Conservation (phyloP, 306 rosid genomes). For the Sicyos edulis region DNA sequence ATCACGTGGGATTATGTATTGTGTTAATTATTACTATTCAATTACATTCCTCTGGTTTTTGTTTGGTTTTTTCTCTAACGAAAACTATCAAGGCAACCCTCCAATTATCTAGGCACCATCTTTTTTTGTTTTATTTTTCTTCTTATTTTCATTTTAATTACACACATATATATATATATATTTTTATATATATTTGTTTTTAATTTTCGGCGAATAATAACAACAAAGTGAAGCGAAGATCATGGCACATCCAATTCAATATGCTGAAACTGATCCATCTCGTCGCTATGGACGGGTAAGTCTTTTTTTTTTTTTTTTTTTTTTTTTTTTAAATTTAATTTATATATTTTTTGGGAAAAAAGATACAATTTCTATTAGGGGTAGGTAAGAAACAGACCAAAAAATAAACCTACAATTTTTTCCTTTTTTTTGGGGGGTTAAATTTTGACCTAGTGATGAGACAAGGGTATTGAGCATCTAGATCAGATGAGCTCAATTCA, state of each 20-base stretch:
- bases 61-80: constrained; percentile 52
- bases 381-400: no score
- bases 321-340: no score
- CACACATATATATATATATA: neutral
- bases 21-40: constrained; percentile 49
- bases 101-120: constrained; percentile 54
- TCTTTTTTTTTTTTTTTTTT: neutral
- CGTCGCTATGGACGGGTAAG: constrained; percentile 86
- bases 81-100: constrained; percentile 78
- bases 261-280: constrained; percentile 82
- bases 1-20: constrained; percentile 44
- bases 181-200: neutral
- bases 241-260: constrained; percentile 33
- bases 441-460: no score
- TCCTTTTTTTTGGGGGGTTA: no score
- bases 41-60: constrained; percentile 48
- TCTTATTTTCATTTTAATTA: neutral
- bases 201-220: neutral
- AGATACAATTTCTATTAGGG: no score
- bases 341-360: no score
- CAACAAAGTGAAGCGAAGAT: neutral
- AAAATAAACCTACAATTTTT: no score
- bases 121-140: neutral
- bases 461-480: no score
- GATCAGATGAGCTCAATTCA: no score